phyloP scores from a whole-genome alignment of 2,329 filamentous ascomycete genomes.

The Neofusicoccum parvum region DNA sequence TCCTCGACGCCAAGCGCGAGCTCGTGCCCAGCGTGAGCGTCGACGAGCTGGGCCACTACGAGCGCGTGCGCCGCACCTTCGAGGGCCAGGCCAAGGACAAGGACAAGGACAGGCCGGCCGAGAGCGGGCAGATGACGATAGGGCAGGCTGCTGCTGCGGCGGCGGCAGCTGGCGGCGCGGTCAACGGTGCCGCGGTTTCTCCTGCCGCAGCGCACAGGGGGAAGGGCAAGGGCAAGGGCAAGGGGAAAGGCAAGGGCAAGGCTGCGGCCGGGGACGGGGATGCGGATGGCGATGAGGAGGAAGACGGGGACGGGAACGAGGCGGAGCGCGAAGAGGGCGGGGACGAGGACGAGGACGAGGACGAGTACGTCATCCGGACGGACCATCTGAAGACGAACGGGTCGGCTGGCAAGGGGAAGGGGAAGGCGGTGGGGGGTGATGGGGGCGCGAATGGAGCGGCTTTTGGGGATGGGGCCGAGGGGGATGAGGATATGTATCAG shows the following conservation, averaged over 20 bases:
- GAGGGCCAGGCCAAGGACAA: slow-evolving; percentile 64
- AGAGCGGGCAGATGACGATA: background rate
- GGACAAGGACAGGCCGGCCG: slow-evolving; percentile 44
- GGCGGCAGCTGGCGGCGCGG: background rate
- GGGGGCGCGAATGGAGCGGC: slow-evolving; percentile 30
- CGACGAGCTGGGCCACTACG: slow-evolving; percentile 90
- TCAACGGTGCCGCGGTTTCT: background rate
- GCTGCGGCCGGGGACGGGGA: background rate
- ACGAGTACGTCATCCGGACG: slow-evolving; percentile 45
- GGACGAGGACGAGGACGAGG: slow-evolving; percentile 36
- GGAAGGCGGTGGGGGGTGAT: slow-evolving; percentile 28
- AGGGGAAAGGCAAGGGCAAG: slow-evolving; percentile 25
- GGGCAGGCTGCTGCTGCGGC: background rate
- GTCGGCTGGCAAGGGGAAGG: slow-evolving; percentile 26
- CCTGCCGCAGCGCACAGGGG: background rate
- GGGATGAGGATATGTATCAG: slow-evolving; percentile 47
- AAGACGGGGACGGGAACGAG: background rate
- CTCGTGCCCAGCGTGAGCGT: slow-evolving; percentile 91
- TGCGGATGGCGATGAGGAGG: background rate
- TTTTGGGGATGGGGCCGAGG: slow-evolving; percentile 43
- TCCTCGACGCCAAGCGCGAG: slow-evolving; percentile 77
- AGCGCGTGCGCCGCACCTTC: slow-evolving; percentile 78
- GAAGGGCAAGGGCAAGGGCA: slow-evolving; percentile 17
- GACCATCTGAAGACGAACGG: slow-evolving; percentile 42
- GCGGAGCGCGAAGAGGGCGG: background rate